Evolutionary conservation across 495 filamentous ascomycete species (phyloP), one percentile per base, ranked within the genome.

Genomic region (Hyaloscypha variabilis): DNA sequence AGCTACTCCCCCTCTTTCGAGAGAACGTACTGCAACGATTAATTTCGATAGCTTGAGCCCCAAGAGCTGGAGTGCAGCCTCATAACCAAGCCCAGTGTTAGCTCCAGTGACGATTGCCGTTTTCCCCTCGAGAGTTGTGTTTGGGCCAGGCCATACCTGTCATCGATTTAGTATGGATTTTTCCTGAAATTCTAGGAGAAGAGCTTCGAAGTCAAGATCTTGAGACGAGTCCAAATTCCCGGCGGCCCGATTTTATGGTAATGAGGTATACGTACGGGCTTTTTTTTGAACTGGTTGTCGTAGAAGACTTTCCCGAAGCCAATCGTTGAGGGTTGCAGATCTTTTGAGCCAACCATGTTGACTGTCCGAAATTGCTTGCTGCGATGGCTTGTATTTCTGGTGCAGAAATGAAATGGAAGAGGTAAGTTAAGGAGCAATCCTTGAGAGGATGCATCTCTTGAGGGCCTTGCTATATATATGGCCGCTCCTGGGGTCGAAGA

Each of bases 21-120:
- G 57, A 54, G 78, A 82, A 17, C 87, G 84, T 1, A 86, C 84
- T 4, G 78, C 85, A 0, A 89, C 69, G 63, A 88, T 83, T 8
- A 88, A 76, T 60, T 72, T 76, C 0, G 76, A 72, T 5, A 86
- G 77, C 0, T 74, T 72, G 6, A 81, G 75, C 13, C 68, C 66
- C 3, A 85, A 76, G 34, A 88, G 73, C 51, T 85, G 82, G 2
- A 70, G 68, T 3, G 81, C 76, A 31, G 79, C 78, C 67, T 83
- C 78, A 2, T 79, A 69, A n/a, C 85, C 85, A 0, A 88, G 74
- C 3, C 85, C 85, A 5, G 76, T 74, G 69, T 82, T 87, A 56
- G 75, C 64, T 11, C 85, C 85, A 4, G 82, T 87, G 24, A 88
- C 67, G 49, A 88, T 81, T 25, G 78, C 75, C 0, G 76, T 80